These are phyloP conservation scores for Podila verticillata DNA, from an alignment of 192 early-diverging fungal species.

Conservation along the genomic window DNA sequence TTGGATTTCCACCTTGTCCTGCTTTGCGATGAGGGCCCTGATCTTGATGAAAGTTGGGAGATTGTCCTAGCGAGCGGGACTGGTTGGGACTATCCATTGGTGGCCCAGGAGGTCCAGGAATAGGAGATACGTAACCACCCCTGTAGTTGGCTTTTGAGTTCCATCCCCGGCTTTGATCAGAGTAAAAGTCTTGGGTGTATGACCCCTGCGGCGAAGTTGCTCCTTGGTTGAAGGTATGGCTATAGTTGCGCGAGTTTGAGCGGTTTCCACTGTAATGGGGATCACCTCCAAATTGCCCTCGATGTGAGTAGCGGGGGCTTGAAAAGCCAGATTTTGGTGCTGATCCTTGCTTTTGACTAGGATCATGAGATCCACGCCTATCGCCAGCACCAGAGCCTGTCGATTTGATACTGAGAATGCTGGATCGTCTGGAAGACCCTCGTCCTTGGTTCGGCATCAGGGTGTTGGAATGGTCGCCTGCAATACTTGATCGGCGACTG, in stretches of 20 bases:
- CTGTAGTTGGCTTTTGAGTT: slow-evolving; percentile 21
- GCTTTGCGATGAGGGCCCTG: slow-evolving; percentile 21
- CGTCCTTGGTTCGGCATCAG: slow-evolving; percentile 13
- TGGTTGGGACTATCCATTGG: slow-evolving; percentile 7
- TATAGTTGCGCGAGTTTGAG: slow-evolving; percentile 1
- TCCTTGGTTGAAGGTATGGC: slow-evolving; percentile 10
- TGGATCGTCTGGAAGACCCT: slow-evolving; percentile 34
- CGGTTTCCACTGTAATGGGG: not conserved
- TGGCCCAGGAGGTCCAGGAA: not conserved
- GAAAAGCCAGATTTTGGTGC: not conserved
- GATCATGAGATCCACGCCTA: slow-evolving; percentile 21
- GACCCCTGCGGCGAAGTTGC: slow-evolving; percentile 3
- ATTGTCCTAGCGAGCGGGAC: not conserved
- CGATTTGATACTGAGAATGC: slow-evolving; percentile 34
- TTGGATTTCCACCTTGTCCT: slow-evolving; percentile 4
- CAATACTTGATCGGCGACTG: slow-evolving; percentile 33
- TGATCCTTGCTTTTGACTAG: slow-evolving; percentile 13
- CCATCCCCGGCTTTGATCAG: slow-evolving; percentile 32
- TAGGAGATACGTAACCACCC: not conserved
- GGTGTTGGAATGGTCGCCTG: slow-evolving; percentile 1
- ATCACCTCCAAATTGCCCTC: not conserved
- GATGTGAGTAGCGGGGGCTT: slow-evolving; percentile 2
- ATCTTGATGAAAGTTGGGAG: slow-evolving; percentile 8
- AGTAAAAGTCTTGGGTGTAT: not conserved
- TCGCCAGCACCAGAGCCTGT: slow-evolving; percentile 15